Evolutionary conservation across 2,329 filamentous ascomycete genomes (phyloP).

Genomic region (Fusarium xylarioides): DNA sequence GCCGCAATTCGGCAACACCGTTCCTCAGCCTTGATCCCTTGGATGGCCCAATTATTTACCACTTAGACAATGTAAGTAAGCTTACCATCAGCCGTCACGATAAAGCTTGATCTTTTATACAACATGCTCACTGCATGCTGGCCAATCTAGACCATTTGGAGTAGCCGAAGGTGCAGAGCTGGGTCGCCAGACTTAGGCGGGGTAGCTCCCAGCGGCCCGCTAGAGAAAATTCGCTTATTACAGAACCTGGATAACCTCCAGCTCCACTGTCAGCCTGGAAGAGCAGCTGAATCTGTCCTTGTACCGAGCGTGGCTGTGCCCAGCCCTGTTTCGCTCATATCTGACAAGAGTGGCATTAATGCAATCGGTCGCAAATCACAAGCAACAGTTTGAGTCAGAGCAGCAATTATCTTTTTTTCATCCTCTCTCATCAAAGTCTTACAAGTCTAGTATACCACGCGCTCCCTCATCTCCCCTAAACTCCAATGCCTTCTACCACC

Average conservation of each 20-base stretch:
- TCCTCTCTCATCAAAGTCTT: slow-evolving; percentile 20
- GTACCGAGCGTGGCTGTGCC: neutral
- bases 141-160: neutral
- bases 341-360: neutral
- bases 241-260: too few relatives aligned
- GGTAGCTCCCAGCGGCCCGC: neutral
- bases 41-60: neutral
- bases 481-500: slow-evolving; percentile 23
- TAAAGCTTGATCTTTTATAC: neutral
- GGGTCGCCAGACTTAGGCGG: neutral
- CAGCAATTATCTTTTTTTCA: neutral
- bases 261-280: neutral
- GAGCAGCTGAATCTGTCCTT: neutral
- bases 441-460: slow-evolving; percentile 21
- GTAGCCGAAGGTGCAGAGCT: neutral
- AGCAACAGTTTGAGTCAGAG: neutral
- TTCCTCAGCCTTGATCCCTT: neutral
- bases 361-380: neutral
- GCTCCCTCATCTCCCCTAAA: slow-evolving; percentile 7
- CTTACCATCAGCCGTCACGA: neutral
- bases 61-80: neutral
- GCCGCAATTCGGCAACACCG: slow-evolving; percentile 2
- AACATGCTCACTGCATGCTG: neutral
- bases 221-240: neutral
- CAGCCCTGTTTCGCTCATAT: neutral